These are phyloP conservation scores for Lasiodiplodia citricola DNA, from an alignment of 2,329 filamentous ascomycete genomes.

Conservation along the genomic window DNA sequence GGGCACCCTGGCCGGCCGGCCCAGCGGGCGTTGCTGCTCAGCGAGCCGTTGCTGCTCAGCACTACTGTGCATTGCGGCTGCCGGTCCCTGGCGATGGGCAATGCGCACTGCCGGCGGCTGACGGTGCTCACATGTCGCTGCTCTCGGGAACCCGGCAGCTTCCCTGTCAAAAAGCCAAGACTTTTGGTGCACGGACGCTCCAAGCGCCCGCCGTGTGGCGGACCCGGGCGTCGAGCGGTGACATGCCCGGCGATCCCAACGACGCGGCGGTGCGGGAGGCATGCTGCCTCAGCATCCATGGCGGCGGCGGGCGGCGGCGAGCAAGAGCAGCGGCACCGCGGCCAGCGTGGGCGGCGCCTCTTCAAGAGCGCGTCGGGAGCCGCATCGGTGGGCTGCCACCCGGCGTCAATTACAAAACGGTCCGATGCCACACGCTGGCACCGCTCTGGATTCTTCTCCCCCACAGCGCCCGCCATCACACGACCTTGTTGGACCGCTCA, in stretches of 20 bases:
- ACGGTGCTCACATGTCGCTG: too few relatives aligned
- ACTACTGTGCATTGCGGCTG: too few relatives aligned
- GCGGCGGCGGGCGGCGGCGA: neutral
- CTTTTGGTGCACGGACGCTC: too few relatives aligned
- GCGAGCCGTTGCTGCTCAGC: neutral
- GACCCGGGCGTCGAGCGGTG: neutral
- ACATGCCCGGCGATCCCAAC: neutral
- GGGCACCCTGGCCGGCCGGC: neutral
- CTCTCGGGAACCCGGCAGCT: neutral
- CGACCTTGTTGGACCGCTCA: neutral
- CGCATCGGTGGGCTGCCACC: neutral
- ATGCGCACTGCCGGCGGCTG: neutral
- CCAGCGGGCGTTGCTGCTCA: neutral
- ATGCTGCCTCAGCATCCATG: neutral
- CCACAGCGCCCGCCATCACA: slow-evolving; percentile 6
- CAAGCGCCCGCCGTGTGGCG: too few relatives aligned
- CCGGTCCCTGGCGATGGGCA: neutral
- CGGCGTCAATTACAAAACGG: neutral
- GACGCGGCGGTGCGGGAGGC: neutral
- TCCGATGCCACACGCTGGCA: neutral
- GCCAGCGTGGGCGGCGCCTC: neutral
- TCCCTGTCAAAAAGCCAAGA: too few relatives aligned
- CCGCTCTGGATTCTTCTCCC: neutral
- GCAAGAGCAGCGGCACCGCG: neutral
- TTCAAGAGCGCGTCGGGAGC: neutral